Percentiles rank a stretch among this genome's conserved stretches.
These are phyloP conservation scores for Thecaphora thlaspeos DNA, from an alignment of 1,284 basidiomycete genomes.

Conservation along the genomic window DNA sequence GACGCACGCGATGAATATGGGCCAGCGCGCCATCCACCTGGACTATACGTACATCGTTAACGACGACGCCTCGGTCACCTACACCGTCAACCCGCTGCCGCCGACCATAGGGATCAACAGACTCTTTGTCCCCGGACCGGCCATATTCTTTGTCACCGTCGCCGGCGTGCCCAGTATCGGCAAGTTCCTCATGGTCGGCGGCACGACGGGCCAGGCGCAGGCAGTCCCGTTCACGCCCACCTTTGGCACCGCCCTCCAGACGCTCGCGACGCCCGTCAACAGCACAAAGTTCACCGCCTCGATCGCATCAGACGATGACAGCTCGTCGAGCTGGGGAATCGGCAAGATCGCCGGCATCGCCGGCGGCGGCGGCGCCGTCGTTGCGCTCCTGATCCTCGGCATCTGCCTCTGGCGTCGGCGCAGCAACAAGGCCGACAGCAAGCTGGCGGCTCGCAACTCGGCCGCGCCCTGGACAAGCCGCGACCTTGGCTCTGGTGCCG, in stretches of 20 bases:
- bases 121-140: slow-evolving; percentile 39
- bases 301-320: slow-evolving; percentile 7
- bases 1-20: slow-evolving; percentile 94
- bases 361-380: slow-evolving; percentile 39
- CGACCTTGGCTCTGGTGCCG: slow-evolving; percentile 31
- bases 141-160: slow-evolving; percentile 52
- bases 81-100: slow-evolving; percentile 46
- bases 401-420: slow-evolving; percentile 44
- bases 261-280: slow-evolving; percentile 39
- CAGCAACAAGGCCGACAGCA: slow-evolving; percentile 15
- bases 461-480: slow-evolving; percentile 31
- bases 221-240: slow-evolving; percentile 31
- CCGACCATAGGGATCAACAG: slow-evolving; percentile 1
- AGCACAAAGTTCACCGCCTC: slow-evolving; percentile 43
- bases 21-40: slow-evolving; percentile 62
- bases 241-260: slow-evolving; percentile 17
- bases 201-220: slow-evolving; percentile 11
- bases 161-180: slow-evolving; percentile 50
- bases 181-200: slow-evolving; percentile 25
- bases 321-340: slow-evolving; percentile 30
- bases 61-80: slow-evolving; percentile 28
- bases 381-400: slow-evolving; percentile 35
- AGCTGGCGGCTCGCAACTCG: slow-evolving; percentile 16
- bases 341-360: slow-evolving; percentile 49
- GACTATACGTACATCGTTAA: slow-evolving; percentile 11